Evolutionary conservation across 495 filamentous ascomycete species (phyloP).

Genomic region (Parachaetomium inaequale): DNA sequence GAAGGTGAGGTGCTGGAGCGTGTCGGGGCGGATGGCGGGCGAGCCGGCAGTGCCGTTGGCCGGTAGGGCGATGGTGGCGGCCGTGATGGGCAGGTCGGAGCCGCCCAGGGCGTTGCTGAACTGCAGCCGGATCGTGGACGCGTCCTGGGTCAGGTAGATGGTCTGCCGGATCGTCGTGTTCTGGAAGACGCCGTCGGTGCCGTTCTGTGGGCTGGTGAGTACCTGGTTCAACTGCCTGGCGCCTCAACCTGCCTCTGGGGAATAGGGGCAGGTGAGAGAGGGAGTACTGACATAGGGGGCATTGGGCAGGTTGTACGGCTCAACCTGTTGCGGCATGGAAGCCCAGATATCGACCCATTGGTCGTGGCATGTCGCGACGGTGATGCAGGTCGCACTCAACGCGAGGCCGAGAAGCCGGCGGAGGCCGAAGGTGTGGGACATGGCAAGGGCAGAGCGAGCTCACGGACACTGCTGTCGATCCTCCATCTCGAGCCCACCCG

Average conservation of each 20-base stretch:
- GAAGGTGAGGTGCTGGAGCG: conserved; percentile 51
- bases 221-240: background rate
- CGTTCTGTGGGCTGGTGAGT: conserved; percentile 24
- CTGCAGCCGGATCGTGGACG: conserved; percentile 49
- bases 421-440: conserved; percentile 15
- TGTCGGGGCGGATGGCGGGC: conserved; percentile 39
- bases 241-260: background rate
- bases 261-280: background rate
- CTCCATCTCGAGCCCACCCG: background rate
- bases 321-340: conserved; percentile 56
- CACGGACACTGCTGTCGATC: background rate
- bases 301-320: conserved; percentile 52
- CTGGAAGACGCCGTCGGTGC: conserved; percentile 26
- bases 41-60: conserved; percentile 42
- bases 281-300: conserved; percentile 49
- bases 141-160: conserved; percentile 49
- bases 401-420: conserved; percentile 22
- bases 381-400: conserved; percentile 15
- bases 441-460: conserved; percentile 1
- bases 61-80: conserved; percentile 53
- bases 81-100: conserved; percentile 53
- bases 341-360: conserved; percentile 60
- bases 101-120: conserved; percentile 61
- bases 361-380: conserved; percentile 20
- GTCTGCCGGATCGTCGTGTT: conserved; percentile 63